Base-by-base conservation (phyloP, 2,329 filamentous ascomycete genomes). In the Cytospora piceicola region DNA sequence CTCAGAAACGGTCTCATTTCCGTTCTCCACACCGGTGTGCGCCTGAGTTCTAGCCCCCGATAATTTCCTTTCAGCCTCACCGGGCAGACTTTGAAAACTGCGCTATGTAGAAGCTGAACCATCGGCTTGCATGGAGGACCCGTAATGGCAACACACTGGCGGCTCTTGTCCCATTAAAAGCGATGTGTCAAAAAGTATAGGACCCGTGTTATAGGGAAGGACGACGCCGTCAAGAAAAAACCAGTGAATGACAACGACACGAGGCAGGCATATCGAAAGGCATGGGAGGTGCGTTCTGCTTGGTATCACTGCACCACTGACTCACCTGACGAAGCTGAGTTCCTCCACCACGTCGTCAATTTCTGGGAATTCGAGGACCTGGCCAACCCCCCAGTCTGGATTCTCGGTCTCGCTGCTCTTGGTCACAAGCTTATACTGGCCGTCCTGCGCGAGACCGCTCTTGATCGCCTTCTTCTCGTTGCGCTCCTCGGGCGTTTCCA, bases 281-380 rank as follows among this genome's bases (percentile, higher is more conserved):
- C 29, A 67, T 17, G 58, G 58, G 22, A 22, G 5, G 65, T 17
- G 58, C n/a, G 53, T 20, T 24, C 30, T 57, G 52, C 52, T 52
- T n/a, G 64, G 39, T 42, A 42, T n/a, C 39, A 69, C 53, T 58
- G 46, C 46, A 49, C 22, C 56, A 53, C 34, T 63, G 64, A 73
- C 89, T 81, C 77, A 93, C 90, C 88, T 85, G 36, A 93, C 77
- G 73, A 93, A 93, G 72, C 88, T 90, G 70, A 93, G 80, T 70
- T 90, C 85, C 72, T 91, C 87, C 17, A 90, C 83, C 14, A 92
- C 83, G 39, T 82, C 81, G 42, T 79, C 77, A 39, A 68, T 66
- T 22, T 49, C 34, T 20, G 66, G 66, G 73, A 92, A 93, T 22
- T 81, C 77, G 55, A 93, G 74, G n/a, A 83, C 82, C 4, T 83